Evolutionary conservation across 192 early-diverging fungal species (phyloP), one percentile per base, ranked within the genome.

Genomic region (Cetraspora pellucida): DNA sequence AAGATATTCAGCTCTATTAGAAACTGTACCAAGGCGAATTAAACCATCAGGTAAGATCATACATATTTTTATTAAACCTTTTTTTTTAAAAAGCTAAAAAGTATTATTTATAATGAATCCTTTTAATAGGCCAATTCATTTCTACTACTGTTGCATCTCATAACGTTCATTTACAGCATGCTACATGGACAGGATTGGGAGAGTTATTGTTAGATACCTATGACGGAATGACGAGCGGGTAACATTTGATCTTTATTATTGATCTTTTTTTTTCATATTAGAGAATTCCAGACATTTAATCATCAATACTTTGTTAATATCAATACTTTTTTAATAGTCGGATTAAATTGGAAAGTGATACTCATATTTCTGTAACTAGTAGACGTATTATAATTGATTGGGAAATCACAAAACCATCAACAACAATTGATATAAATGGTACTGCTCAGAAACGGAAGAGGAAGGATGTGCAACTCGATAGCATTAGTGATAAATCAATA

Each of bases 131-230:
- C 8, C 17, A 16, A 3, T 45, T 45, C 63, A 52, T 23, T 75
- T 23, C 58, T 25, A 23, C 4, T 25, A 11, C 73, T n/a, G 28
- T 71, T 10, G 21, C 21, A n/a, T 47, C 23, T 63, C 14, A 25
- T 13, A 17, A 17, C 37, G 27, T 43, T 47, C 10, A 49, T 30
- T 43, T 76, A 17, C 25, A 50, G 4, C 5, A 19, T 16, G 61
- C 25, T 44, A 55, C 74, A 0, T 76, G 74, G 74, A 65, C 52
- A 13, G 60, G 28, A 2, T 16, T 76, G 27, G 74, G 58, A 19
- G 74, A 76, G 46, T 8, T 27, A 2, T 64, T 76, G 37, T n/a
- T 76, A 61, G 25, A 43, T 14, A 50, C 25, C 37, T 66, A 37
- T 37, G 59, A 76, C 10, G 27, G 17, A 45, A 59, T 74, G 1